Evolutionary conservation across 2,329 filamentous ascomycete species (phyloP).

Genomic region (Thelonectria discophora): DNA sequence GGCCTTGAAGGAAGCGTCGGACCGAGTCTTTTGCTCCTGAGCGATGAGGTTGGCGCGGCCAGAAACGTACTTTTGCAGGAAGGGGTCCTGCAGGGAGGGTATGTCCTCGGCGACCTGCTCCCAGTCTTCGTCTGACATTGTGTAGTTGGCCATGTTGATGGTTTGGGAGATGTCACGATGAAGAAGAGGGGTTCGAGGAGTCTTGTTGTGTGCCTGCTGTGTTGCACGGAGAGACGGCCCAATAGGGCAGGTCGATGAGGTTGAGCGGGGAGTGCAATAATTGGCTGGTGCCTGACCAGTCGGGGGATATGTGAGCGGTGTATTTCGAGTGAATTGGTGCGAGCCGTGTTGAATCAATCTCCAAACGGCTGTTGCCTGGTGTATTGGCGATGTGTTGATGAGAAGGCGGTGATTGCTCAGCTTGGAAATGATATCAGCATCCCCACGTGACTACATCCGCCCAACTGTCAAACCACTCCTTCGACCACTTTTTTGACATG

Average conservation of each 20-base stretch:
- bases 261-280: conserved; percentile 11
- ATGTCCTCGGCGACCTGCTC: conserved; percentile 64
- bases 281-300: background rate
- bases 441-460: no score
- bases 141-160: conserved; percentile 44
- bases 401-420: background rate
- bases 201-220: background rate
- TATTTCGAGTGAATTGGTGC: no score
- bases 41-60: conserved; percentile 79
- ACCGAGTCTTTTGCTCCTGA: conserved; percentile 83
- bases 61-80: conserved; percentile 82
- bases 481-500: no score
- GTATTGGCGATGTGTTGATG: no score
- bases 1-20: conserved; percentile 75
- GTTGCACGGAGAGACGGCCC: conserved; percentile 11
- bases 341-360: no score
- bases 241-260: conserved; percentile 25
- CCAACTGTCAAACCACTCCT: no score
- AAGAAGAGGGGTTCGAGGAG: background rate
- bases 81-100: conserved; percentile 70
- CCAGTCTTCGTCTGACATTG: conserved; percentile 66
- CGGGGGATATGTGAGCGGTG: conserved; percentile 3
- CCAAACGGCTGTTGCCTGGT: no score
- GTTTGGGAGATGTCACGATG: background rate
- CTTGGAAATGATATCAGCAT: background rate